These are phyloP conservation scores for Colletotrichum lupini DNA, from an alignment of 2,329 filamentous ascomycete genomes.

Conservation along the genomic window DNA sequence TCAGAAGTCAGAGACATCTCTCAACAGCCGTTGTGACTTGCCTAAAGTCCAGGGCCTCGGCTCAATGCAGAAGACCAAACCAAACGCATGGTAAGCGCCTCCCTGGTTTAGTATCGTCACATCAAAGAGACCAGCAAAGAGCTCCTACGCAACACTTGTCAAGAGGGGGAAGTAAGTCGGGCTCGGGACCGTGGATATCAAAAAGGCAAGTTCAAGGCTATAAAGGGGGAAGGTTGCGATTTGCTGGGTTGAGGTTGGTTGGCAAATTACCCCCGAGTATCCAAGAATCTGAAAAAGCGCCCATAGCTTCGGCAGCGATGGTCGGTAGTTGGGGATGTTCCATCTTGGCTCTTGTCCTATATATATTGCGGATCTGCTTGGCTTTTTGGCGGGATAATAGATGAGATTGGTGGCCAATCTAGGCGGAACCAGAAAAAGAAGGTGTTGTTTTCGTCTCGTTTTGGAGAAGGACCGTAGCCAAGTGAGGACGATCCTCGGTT, in stretches of 20 bases:
- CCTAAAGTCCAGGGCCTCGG: not conserved
- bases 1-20: not conserved
- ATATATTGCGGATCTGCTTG: not conserved
- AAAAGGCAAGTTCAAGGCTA: not conserved
- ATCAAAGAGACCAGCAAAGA: not conserved
- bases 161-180: not conserved
- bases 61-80: not conserved
- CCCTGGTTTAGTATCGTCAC: not conserved
- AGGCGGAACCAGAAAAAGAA: not conserved
- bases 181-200: not conserved
- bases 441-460: not conserved
- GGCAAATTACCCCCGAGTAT: not conserved
- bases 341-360: not conserved
- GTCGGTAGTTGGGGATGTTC: slow-evolving; percentile 2
- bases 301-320: slow-evolving; percentile 6
- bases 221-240: slow-evolving; percentile 5
- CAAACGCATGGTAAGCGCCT: not conserved
- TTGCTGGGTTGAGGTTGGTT: not conserved
- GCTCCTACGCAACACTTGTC: not conserved
- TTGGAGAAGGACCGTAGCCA: not conserved
- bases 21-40: not conserved
- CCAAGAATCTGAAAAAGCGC: not conserved
- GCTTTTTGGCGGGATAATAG: no score
- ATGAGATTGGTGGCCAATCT: not conserved
- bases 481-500: not conserved